These are phyloP conservation scores for Saccharomycopsis fermentans DNA, from an alignment of 805 yeast genomes.

Conservation along the genomic window DNA sequence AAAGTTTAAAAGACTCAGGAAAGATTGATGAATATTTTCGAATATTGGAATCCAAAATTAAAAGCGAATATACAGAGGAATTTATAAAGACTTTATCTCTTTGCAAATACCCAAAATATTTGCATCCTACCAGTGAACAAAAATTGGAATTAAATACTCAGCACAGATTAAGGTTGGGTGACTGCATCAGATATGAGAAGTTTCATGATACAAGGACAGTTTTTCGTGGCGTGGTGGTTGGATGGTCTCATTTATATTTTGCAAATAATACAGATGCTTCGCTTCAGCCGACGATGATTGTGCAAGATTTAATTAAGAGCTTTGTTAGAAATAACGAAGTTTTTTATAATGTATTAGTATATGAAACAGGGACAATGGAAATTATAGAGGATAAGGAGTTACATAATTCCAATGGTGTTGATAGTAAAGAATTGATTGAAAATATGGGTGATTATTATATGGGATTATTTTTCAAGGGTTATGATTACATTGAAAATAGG, in stretches of 20 bases:
- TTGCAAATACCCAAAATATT: neutral
- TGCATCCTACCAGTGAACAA: neutral
- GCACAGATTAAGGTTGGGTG: neutral
- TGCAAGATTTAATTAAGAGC: neutral
- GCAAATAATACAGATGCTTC: neutral
- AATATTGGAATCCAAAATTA: neutral
- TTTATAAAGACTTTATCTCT: neutral
- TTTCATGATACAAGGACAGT: neutral
- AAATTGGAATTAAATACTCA: neutral
- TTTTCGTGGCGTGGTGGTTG: neutral
- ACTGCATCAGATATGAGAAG: neutral
- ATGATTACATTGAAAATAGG: neutral
- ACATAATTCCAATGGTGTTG: neutral
- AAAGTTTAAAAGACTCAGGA: neutral
- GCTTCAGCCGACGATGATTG: neutral
- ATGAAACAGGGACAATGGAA: neutral
- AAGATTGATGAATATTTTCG: neutral
- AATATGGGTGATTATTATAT: neutral
- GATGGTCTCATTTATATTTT: neutral
- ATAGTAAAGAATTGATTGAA: neutral
- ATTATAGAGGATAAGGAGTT: neutral
- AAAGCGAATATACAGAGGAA: neutral
- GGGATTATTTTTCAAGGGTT: neutral
- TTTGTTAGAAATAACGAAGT: neutral
- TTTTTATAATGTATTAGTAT: neutral